Base-by-base conservation (phyloP, 2,329 filamentous ascomycete species). In the Phoma sp. region DNA sequence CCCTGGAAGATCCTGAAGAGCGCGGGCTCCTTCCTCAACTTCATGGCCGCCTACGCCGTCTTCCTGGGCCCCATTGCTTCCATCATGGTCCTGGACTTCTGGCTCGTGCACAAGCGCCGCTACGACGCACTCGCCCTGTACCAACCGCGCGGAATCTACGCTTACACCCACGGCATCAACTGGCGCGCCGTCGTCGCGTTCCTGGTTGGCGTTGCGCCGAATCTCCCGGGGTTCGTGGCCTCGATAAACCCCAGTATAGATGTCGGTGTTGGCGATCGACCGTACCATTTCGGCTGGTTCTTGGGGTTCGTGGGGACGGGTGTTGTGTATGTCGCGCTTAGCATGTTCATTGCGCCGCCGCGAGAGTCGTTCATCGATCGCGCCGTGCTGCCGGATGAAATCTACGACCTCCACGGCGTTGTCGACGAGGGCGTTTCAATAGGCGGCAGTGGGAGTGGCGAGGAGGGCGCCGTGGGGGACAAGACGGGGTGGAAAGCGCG, bases 231-330 rank as follows among this genome's bases (percentile, higher is more conserved):
- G 0, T 76, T 88, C 54, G 78, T 80, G 15, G 68, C 75, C 29
- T 72, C 69, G 0, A 76, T 81, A 49, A 80, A 79, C 46, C 57
- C 72, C 0, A 66, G 51, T 13, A 74, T 80, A 17, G 61, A 73
- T 2, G 73, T 77, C 0, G 80, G 80, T 0, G 74, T 75, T 0
- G 86, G 87, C 0, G 74, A 78, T 0, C 71, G 76, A 37, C 81
- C 88, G 4, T 89, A 88, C 66, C 80, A 82, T 24, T 86, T 89
- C 66, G 85, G 87, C n/a, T 89, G 86, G 83, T 67, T 89, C 17
- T 79, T 87, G 43, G 87, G 86, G 0, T 88, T 89, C 59, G 74
- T 81, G 9, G 77, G 72, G 0, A 85, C 84, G 7, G 81, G 82
- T 19, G 44, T 85, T 3, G 77, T 88, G 0, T 89, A 89, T 72